Conservation (phyloP, 2,329 filamentous ascomycete species). For the Verticillium dahliae region DNA sequence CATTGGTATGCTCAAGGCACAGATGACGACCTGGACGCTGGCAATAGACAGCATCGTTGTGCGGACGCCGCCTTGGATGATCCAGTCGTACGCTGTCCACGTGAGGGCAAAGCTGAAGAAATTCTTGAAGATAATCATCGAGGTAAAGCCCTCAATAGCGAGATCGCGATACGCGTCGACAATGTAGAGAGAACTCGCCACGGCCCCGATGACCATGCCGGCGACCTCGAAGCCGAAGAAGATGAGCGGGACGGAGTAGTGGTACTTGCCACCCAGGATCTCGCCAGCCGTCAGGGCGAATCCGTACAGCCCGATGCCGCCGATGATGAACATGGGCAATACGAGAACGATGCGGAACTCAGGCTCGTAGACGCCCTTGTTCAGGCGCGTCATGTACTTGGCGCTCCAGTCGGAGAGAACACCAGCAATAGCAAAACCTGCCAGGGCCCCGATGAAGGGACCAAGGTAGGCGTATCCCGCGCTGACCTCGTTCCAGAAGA, state of each 20-base stretch:
- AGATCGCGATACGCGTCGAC: constrained; percentile 91
- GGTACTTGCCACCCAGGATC: constrained; percentile 47
- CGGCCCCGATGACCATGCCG: constrained; percentile 88
- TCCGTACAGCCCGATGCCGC: constrained; percentile 73
- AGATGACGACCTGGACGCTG: constrained; percentile 72
- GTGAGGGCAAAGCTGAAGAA: constrained; percentile 84
- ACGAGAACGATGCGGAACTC: constrained; percentile 84
- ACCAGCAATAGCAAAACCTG: constrained; percentile 73
- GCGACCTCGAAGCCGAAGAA: constrained; percentile 82
- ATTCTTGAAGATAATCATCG: constrained; percentile 90
- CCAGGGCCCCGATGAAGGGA: constrained; percentile 74
- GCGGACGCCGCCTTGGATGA: constrained; percentile 57
- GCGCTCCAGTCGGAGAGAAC: constrained; percentile 67
- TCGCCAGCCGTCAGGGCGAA: constrained; percentile 70
- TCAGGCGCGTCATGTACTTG: constrained; percentile 62
- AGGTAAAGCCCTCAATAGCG: constrained; percentile 81
- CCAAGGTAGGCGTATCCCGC: constrained; percentile 85
- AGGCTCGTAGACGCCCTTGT: constrained; percentile 81
- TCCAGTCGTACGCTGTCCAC: constrained; percentile 79
- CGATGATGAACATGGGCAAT: constrained; percentile 72
- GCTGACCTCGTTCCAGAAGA: constrained; percentile 74
- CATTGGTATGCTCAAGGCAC: constrained; percentile 66
- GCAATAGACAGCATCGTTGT: constrained; percentile 62
- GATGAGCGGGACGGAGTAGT: constrained; percentile 68
- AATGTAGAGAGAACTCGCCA: constrained; percentile 79